These are phyloP conservation scores for Myxozyma kluyveri DNA, from an alignment of 805 yeast species.

Conservation along the genomic window DNA sequence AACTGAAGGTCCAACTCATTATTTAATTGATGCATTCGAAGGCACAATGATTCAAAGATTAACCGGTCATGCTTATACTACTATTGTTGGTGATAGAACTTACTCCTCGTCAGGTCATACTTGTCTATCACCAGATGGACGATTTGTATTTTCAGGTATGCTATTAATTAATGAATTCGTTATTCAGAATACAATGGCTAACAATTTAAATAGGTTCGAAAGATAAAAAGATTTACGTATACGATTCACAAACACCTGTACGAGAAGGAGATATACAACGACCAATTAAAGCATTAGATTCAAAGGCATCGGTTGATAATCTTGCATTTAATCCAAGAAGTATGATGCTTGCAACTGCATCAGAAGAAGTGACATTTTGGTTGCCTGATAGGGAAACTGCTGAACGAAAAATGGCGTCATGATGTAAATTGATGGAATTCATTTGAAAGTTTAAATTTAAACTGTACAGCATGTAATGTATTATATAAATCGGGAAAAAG, in stretches of 20 bases:
- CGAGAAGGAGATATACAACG: constrained; percentile 20
- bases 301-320: constrained; percentile 39
- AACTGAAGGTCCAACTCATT: constrained; percentile 55
- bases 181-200: background rate
- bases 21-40: constrained; percentile 66
- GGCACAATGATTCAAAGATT: constrained; percentile 52
- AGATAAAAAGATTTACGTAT: constrained; percentile 51
- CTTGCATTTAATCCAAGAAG: constrained; percentile 61
- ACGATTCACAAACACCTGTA: constrained; percentile 44
- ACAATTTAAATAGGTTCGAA: constrained; percentile 41
- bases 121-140: constrained; percentile 66
- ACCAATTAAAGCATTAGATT: constrained; percentile 33
- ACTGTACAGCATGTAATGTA: too few species aligned
- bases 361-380: constrained; percentile 44
- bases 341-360: constrained; percentile 63
- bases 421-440: too few species aligned
- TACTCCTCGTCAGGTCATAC: constrained; percentile 49
- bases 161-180: background rate
- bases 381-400: constrained; percentile 11
- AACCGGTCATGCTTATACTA: constrained; percentile 45
- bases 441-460: too few species aligned
- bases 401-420: background rate
- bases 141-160: constrained; percentile 55
- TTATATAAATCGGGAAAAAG: too few species aligned
- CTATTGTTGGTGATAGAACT: constrained; percentile 46